Conservation (phyloP, 768 basidiomycete species). For the Boletus edulis region DNA sequence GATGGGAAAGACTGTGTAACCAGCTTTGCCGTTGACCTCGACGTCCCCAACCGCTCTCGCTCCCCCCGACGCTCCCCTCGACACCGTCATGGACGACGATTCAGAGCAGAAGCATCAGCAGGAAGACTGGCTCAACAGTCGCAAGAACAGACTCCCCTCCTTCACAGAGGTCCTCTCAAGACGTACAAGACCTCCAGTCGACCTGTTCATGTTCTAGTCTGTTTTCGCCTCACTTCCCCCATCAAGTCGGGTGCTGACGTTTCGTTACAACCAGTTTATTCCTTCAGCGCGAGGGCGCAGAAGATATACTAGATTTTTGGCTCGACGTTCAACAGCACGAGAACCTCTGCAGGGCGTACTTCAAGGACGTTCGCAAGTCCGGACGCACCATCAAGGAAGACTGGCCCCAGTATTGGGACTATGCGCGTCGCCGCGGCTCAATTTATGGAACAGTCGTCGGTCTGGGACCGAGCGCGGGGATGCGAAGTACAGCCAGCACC, state of each 20-base stretch:
- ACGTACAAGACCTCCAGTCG: constrained; percentile 90
- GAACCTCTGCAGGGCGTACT: constrained; percentile 97
- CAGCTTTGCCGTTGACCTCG: constrained; percentile 16
- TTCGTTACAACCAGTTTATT: constrained; percentile 62
- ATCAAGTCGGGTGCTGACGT: constrained; percentile 3
- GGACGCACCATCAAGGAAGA: constrained; percentile 91
- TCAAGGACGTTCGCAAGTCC: constrained; percentile 97
- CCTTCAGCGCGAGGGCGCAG: constrained; percentile 91
- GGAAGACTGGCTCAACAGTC: constrained; percentile 72
- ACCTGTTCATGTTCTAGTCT: constrained; percentile 99
- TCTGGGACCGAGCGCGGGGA: constrained; percentile 56
- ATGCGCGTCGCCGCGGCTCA: constrained; percentile 87
- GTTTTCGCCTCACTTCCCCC: constrained; percentile 33
- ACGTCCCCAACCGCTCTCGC: constrained; percentile 16
- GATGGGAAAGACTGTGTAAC: background rate
- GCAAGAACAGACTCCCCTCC: constrained; percentile 78
- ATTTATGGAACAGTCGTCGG: constrained; percentile 92
- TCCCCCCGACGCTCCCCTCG: background rate
- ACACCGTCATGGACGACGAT: constrained; percentile 46
- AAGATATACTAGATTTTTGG: constrained; percentile 98
- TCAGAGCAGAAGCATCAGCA: constrained; percentile 44
- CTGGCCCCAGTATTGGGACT: constrained; percentile 98
- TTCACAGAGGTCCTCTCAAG: constrained; percentile 90
- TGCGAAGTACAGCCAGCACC: constrained; percentile 84
- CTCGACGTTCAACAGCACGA: constrained; percentile 99